phyloP scores from a whole-genome alignment of 768 basidiomycete genomes.

The Mycena vitilis region DNA sequence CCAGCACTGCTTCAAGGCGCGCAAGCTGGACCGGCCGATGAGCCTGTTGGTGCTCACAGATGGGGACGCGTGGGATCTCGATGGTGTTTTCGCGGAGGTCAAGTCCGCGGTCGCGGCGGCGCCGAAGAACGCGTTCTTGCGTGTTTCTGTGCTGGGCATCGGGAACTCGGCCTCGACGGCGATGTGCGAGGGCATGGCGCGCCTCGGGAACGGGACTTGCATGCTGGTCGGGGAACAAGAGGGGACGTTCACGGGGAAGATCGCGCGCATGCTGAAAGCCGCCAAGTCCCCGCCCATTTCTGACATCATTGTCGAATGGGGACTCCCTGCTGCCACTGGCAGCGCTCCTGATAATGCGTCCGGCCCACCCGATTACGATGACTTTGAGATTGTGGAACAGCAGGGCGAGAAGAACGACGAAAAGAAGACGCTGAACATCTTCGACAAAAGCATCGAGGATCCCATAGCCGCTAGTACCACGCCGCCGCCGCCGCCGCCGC shows the following conservation, averaged over 20 bases:
- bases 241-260: conserved; percentile 51
- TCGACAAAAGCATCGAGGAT: conserved; percentile 25
- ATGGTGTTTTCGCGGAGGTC: conserved; percentile 30
- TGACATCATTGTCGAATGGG: conserved; percentile 55
- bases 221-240: conserved; percentile 56
- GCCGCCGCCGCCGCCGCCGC: conserved; percentile 16
- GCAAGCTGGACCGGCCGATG: conserved; percentile 47
- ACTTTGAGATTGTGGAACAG: conserved; percentile 31
- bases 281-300: conserved; percentile 51
- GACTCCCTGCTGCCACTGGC: background rate
- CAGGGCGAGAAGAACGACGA: conserved; percentile 2
- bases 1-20: conserved; percentile 41
- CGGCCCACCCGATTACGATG: conserved; percentile 19
- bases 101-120: conserved; percentile 40
- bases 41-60: conserved; percentile 60
- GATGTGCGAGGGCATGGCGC: conserved; percentile 55
- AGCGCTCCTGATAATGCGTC: background rate
- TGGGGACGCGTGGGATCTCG: conserved; percentile 43
- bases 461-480: conserved; percentile 1
- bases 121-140: conserved; percentile 41
- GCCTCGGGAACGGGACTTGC: conserved; percentile 53
- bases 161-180: conserved; percentile 53
- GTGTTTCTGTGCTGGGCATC: conserved; percentile 61
- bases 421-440: conserved; percentile 25
- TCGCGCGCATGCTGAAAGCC: conserved; percentile 52